Percentiles rank a stretch among this genome's conserved stretches.
phyloP scores from a whole-genome alignment of 2,329 filamentous ascomycete species.

The Venturia pyrina region DNA sequence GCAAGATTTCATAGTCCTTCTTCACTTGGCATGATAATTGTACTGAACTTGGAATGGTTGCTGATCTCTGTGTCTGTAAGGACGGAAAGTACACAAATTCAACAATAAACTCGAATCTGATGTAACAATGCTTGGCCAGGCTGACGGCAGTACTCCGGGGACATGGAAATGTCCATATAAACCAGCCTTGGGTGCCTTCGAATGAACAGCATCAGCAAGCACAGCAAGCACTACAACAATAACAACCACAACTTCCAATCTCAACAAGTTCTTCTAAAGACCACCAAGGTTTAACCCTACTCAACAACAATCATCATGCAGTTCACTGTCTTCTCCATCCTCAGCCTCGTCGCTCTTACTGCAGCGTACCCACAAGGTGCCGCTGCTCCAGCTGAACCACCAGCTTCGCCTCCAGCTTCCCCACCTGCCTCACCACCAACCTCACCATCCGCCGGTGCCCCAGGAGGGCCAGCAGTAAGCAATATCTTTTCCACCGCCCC shows the following conservation, averaged over 20 bases:
- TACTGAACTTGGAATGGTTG: background rate
- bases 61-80: background rate
- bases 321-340: background rate
- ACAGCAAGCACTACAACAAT: background rate
- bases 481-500: background rate
- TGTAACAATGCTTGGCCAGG: background rate
- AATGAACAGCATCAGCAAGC: background rate
- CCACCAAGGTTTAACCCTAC: background rate
- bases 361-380: background rate
- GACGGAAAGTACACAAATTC: background rate
- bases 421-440: background rate
- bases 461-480: background rate
- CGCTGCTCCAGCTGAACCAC: background rate
- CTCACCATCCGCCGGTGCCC: background rate
- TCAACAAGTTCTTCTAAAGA: background rate
- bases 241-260: background rate
- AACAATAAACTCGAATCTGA: background rate
- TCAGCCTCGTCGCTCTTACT: background rate
- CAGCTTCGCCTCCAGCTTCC: background rate
- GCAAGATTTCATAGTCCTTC: background rate
- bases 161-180: background rate
- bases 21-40: background rate
- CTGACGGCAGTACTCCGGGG: background rate
- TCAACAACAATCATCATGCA: background rate
- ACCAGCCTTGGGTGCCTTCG: background rate